These are phyloP conservation scores for Leccinum pellstonianum DNA, from an alignment of 768 basidiomycete species.

Conservation along the genomic window DNA sequence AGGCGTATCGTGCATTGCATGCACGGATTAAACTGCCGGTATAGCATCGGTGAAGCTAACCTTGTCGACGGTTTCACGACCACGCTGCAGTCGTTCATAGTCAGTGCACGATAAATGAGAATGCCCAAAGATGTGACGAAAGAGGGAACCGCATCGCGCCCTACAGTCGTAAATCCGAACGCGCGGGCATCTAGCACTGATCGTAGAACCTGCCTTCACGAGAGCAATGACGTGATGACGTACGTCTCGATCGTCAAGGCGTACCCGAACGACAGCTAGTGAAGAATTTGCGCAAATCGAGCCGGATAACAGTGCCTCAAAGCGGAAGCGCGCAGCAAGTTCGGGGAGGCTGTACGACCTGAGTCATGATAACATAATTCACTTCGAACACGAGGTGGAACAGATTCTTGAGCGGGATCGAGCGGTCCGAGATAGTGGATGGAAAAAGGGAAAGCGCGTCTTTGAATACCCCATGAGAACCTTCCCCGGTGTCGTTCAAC, in stretches of 20 bases:
- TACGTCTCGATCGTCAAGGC: constrained; percentile 24
- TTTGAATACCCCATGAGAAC: constrained; percentile 12
- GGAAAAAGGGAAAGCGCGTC: constrained; percentile 8
- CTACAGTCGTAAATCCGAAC: constrained; percentile 14
- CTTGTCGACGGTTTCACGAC: constrained; percentile 13
- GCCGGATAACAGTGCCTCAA: constrained; percentile 12
- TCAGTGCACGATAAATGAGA: constrained; percentile 12
- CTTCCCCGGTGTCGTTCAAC: constrained; percentile 9
- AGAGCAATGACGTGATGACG: constrained; percentile 36
- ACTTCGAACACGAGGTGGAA: constrained; percentile 26
- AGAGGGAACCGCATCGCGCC: constrained; percentile 21
- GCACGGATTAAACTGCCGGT: constrained; percentile 21
- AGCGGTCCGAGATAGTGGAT: constrained; percentile 5
- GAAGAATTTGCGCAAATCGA: constrained; percentile 9
- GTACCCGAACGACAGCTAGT: constrained; percentile 23
- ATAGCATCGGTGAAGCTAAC: constrained; percentile 16
- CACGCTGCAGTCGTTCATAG: constrained; percentile 21
- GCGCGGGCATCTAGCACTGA: constrained; percentile 8
- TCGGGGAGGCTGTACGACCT: constrained; percentile 12
- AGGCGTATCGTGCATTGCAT: constrained; percentile 19
- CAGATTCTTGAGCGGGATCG: constrained; percentile 13
- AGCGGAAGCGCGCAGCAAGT: constrained; percentile 1
- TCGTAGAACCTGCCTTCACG: constrained; percentile 11
- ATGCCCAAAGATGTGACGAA: constrained; percentile 13
- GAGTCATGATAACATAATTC: constrained; percentile 18